phyloP scores from a whole-genome alignment of 371 early-diverging fungal genomes.

The Saksenaea oblongispora region DNA sequence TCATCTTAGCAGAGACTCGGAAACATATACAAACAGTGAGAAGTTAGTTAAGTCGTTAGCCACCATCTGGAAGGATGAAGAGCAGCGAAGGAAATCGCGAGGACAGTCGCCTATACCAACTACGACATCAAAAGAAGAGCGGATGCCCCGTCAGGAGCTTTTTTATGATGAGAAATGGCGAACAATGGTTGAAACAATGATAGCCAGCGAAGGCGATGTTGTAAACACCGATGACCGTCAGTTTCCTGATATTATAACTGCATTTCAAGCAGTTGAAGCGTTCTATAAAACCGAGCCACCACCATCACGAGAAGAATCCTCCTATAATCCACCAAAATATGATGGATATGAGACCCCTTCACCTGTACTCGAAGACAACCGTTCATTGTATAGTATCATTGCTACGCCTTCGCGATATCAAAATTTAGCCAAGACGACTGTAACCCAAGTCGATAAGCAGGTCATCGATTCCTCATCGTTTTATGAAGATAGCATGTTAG shows the following conservation, averaged over 20 bases:
- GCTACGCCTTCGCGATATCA: slow-evolving; percentile 26
- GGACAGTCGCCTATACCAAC: slow-evolving; percentile 20
- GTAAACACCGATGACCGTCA: not conserved
- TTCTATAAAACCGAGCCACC: slow-evolving; percentile 23
- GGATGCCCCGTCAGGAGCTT: slow-evolving; percentile 18
- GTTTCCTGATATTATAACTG: slow-evolving; percentile 33
- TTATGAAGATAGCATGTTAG: slow-evolving; percentile 8
- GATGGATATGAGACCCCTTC: not conserved
- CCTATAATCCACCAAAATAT: not conserved
- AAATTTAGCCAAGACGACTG: not conserved
- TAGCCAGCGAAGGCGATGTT: not conserved
- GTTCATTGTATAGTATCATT: slow-evolving; percentile 11
- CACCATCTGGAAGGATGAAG: slow-evolving; percentile 59
- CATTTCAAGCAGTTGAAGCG: slow-evolving; percentile 49
- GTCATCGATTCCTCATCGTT: slow-evolving; percentile 16
- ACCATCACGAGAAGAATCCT: not conserved
- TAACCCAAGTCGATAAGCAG: slow-evolving; percentile 18
- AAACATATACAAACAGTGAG: slow-evolving; percentile 1
- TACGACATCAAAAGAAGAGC: slow-evolving; percentile 1
- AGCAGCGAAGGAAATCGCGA: slow-evolving; percentile 13
- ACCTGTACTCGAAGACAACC: not conserved
- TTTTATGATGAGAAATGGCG: slow-evolving; percentile 17
- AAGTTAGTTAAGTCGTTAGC: slow-evolving; percentile 62
- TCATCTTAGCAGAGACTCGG: slow-evolving; percentile 31
- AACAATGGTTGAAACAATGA: slow-evolving; percentile 10